Percentiles rank a stretch among this genome's conserved stretches.
phyloP scores from a whole-genome alignment of 768 basidiomycete species.

The Amanita brunnescens region DNA sequence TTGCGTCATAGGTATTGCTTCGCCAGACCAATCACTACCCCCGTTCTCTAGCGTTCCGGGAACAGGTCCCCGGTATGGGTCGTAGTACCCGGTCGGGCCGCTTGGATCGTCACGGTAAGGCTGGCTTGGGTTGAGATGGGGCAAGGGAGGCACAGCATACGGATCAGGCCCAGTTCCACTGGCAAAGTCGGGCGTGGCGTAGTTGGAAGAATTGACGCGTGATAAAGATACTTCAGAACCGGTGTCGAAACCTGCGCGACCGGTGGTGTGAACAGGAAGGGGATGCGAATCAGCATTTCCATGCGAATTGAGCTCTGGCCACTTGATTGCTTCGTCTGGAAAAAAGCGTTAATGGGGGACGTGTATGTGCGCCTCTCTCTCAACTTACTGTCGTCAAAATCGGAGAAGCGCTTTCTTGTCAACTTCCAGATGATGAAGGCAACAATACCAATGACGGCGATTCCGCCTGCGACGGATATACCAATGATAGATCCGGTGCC shows the following conservation, averaged over 20 bases:
- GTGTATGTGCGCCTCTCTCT: constrained; percentile 5
- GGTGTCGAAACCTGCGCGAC: constrained; percentile 66
- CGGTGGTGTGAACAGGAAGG: constrained; percentile 61
- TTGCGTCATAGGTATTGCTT: constrained; percentile 73
- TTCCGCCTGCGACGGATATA: constrained; percentile 72
- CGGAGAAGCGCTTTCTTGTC: constrained; percentile 64
- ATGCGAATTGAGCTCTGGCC: constrained; percentile 80
- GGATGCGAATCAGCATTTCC: constrained; percentile 42
- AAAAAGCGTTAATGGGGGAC: background rate
- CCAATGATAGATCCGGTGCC: constrained; percentile 70
- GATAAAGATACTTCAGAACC: constrained; percentile 50
- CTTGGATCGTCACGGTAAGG: constrained; percentile 71
- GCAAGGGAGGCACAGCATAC: constrained; percentile 77
- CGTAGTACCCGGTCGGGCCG: constrained; percentile 47
- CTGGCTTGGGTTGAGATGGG: constrained; percentile 69
- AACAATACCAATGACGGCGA: constrained; percentile 61
- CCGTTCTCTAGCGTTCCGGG: constrained; percentile 54
- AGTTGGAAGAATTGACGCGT: constrained; percentile 39
- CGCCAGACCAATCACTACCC: constrained; percentile 33
- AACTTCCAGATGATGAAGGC: constrained; percentile 84
- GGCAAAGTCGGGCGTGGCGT: constrained; percentile 43
- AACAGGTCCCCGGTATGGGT: constrained; percentile 75
- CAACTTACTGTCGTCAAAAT: constrained; percentile 73
- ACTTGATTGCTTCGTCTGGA: constrained; percentile 78
- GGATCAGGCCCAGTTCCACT: constrained; percentile 43